A percentile compares a stretch with the other conserved stretches of the same genome.
Conservation (phyloP, 345 rosid species). For the Carallia pectinifolia region DNA sequence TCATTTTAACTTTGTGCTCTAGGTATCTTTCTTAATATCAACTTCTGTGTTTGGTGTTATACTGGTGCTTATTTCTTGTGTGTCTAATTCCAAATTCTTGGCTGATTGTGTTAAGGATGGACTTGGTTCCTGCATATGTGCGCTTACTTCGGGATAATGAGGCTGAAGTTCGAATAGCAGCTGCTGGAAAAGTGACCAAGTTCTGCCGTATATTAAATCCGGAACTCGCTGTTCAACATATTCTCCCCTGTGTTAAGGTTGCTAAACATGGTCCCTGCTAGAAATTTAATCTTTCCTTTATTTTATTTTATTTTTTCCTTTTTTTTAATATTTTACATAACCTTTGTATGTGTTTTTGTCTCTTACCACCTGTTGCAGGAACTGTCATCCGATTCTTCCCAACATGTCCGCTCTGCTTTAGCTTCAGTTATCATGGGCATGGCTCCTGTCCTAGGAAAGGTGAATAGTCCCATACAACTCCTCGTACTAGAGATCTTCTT, state of each 20-base stretch:
- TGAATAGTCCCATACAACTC: constrained; percentile 1
- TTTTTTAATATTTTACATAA: background rate
- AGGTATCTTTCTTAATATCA: constrained; percentile 6
- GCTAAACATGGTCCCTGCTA: constrained; percentile 1
- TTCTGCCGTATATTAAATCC: constrained; percentile 88
- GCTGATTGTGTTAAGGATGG: constrained; percentile 43
- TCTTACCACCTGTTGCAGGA: constrained; percentile 43
- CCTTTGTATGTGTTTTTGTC: background rate
- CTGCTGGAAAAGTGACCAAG: constrained; percentile 96
- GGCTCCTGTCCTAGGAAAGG: constrained; percentile 88
- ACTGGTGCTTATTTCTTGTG: background rate
- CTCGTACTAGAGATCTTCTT: background rate
- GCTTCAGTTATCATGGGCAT: constrained; percentile 99
- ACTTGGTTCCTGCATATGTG: constrained; percentile 92
- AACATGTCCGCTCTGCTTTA: constrained; percentile 96
- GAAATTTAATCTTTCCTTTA: background rate
- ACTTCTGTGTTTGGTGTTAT: background rate
- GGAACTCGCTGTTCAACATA: constrained; percentile 76
- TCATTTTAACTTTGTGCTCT: background rate
- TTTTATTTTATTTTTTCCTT: too few relatives aligned
- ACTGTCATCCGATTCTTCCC: constrained; percentile 93
- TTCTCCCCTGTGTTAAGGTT: constrained; percentile 95
- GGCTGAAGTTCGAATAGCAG: constrained; percentile 99
- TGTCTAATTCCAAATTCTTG: background rate
- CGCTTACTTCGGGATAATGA: constrained; percentile 91